Base-by-base conservation (phyloP, 768 basidiomycete species). In the Naganishia friedmannii region DNA sequence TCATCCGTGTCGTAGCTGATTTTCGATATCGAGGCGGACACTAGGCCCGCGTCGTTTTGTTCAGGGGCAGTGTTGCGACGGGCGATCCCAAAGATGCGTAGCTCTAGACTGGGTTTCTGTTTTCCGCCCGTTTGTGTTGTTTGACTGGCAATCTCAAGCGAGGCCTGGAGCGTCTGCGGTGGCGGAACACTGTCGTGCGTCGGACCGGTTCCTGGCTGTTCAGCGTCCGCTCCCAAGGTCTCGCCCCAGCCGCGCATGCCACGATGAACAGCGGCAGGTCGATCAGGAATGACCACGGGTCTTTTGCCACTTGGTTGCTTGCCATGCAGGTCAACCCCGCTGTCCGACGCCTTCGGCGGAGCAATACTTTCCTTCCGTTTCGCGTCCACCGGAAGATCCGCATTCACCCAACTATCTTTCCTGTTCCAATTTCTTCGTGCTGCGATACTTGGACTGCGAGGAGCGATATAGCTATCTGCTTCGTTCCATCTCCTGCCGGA, bases 401-500 rank as follows among this genome's bases (percentile, higher is more conserved):
- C 45, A 77, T 70, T 54, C 70, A 78, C 12, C 65, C 68, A 69
- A 42, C 68, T 73, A 56, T 80, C 77, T 53, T 74, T 70, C 45
- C 65, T 31, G 31, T 58, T 46, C 67, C 72, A 71, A 21, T 74
- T 46, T n/a, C 76, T 71, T 37, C 39, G 29, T 6, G 21, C 28
- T 58, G 51, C 1, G 72, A 48, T 37, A n/a, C 28, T 19, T 29
- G 65, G 68, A 15, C 72, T 46, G 19, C 39, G 46, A 19, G 67
- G 66, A 29, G 48, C 45, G 39, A 71, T 23, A 31, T 66, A 71
- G 26, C 55, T 46, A 21, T 67, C 66, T n/a, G 46, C 26, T 29
- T 54, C 45, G 39, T 71, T 37, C 70, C 70, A 71, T 31, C 42
- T 32, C 26, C 57, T 32, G 9, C 53, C 71, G 9, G 69, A 66